Percentiles rank a stretch among this genome's conserved stretches.
Evolutionary conservation across 2,329 filamentous ascomycete genomes (phyloP).

Genomic region (Akanthomyces dipterigenus): DNA sequence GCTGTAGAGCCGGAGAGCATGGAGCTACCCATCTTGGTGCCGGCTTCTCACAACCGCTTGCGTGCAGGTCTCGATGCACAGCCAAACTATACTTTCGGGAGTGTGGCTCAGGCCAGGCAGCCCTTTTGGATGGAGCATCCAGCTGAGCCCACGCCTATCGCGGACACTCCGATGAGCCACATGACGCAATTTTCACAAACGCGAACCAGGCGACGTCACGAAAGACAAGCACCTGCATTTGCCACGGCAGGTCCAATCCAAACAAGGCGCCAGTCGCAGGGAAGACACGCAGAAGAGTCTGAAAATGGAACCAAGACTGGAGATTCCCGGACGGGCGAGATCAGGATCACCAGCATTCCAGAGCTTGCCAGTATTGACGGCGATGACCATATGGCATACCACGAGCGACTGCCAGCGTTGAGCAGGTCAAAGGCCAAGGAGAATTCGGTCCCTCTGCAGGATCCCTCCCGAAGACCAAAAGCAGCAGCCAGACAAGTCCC

Average conservation of each 20-base stretch:
- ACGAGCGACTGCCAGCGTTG: background rate
- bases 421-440: background rate
- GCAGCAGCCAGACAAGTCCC: background rate
- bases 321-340: background rate
- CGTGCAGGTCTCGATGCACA: background rate
- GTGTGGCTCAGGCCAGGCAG: background rate
- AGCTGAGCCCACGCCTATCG: constrained; percentile 2
- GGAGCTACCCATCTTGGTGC: background rate
- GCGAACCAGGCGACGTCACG: background rate
- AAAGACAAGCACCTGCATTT: background rate
- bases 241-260: background rate
- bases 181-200: constrained; percentile 2
- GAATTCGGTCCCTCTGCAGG: background rate
- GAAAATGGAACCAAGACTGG: background rate
- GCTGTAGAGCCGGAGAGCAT: background rate
- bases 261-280: background rate
- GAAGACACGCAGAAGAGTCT: background rate
- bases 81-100: background rate
- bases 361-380: background rate
- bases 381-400: background rate
- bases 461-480: constrained; percentile 1
- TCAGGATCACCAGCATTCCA: background rate
- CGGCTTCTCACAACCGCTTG: background rate
- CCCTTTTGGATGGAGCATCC: background rate
- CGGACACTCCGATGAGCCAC: constrained; percentile 5